Base-by-base conservation (phyloP, 1,284 basidiomycete species). In the Athelia psychrophila region DNA sequence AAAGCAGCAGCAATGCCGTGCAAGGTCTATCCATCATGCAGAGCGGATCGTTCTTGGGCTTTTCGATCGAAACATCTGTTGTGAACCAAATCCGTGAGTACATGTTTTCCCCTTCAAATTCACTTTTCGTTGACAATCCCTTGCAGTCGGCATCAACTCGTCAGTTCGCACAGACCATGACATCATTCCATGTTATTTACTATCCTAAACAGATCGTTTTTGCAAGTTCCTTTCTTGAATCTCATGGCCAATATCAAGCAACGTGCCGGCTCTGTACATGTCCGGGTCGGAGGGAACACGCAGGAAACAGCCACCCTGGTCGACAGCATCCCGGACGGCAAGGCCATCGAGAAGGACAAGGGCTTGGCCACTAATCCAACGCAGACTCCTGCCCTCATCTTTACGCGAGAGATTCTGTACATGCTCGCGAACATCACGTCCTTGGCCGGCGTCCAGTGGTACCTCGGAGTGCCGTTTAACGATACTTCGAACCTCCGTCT, bases 251-350 rank as follows among this genome's bases (percentile, higher is more conserved):
- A 84, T 55, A 70, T 91, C 40, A 69, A 76, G 54, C 75, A 82
- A 47, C 79, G 86, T 12, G 75, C 73, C 8, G 88, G 88, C 1
- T 63, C 74, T 4, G 74, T 86, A 4, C 65, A 71, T 40, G 68
- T 91, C 16, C 84, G 89, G 42, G 76, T 91, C 3, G 90, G 89
- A 32, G 90, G 89, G 50, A 91, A 91, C 66, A 85, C 85, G 2
- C 87, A 90, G 60, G 86, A 90, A 54, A 77, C 72, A 22, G 82
- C 83, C 10, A 71, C 71, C 1, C 64, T 83, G 42, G 76, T 80
- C 0, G 67, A 73, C 23, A 71, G 71, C 10, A 67, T 81, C 9
- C 55, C 68, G 0, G 69, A 75, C 50, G 75, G 78, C 2, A 69
- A 68, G 20, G 74, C 78, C 35, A 71, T 85, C 24, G 72, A 75